Evolutionary conservation across 352 stramenopile genomes (phyloP).

Genomic region (Phytophthora fragariaefolia): DNA sequence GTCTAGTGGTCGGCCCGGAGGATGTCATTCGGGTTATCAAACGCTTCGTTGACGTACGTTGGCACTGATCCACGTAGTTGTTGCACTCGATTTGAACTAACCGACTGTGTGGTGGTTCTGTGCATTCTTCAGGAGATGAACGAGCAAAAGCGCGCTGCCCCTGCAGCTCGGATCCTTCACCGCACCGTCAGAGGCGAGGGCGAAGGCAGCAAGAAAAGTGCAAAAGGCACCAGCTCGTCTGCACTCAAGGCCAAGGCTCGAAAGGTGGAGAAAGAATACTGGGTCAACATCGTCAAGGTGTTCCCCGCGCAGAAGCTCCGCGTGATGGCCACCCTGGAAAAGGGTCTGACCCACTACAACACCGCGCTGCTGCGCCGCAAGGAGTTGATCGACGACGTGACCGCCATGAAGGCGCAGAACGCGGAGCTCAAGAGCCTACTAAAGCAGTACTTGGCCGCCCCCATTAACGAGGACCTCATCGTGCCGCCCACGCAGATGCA

Average conservation of each 20-base stretch:
- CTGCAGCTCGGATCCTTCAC: constrained; percentile 55
- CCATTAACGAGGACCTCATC: constrained; percentile 86
- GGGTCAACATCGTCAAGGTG: constrained; percentile 75
- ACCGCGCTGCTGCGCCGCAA: constrained; percentile 81
- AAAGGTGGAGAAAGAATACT: constrained; percentile 79
- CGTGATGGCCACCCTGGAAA: constrained; percentile 88
- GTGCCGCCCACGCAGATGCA: constrained; percentile 88
- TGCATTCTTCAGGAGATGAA: constrained; percentile 59
- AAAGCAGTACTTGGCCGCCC: constrained; percentile 88
- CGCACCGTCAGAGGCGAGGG: constrained; percentile 34
- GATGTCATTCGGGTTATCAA: constrained; percentile 90
- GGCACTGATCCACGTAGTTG: not conserved
- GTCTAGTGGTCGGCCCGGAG: constrained; percentile 79
- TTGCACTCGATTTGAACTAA: not conserved
- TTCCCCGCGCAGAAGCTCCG: constrained; percentile 70
- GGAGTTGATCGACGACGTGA: constrained; percentile 82
- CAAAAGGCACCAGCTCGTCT: constrained; percentile 30
- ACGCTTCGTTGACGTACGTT: constrained; percentile 86
- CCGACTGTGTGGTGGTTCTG: not conserved
- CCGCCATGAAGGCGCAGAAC: constrained; percentile 84
- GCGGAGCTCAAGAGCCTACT: constrained; percentile 90
- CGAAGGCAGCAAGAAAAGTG: constrained; percentile 29
- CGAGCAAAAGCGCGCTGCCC: constrained; percentile 69
- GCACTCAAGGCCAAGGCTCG: constrained; percentile 50
- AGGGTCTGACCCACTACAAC: constrained; percentile 84